Evolutionary conservation across 495 filamentous ascomycete species (phyloP).

Genomic region (Chaetomidium leptoderma): DNA sequence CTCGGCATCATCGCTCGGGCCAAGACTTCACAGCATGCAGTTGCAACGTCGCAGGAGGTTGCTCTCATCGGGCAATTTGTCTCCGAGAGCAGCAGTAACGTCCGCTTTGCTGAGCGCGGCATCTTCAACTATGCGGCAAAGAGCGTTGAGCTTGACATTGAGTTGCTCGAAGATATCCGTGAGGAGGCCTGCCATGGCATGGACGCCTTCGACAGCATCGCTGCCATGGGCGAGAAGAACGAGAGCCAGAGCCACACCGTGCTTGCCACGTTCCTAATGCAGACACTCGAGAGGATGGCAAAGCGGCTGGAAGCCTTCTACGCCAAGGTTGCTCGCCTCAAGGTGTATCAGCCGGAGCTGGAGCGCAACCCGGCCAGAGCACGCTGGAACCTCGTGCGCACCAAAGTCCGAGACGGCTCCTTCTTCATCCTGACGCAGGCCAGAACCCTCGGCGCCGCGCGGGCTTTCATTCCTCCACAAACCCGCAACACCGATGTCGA

Average conservation of each 20-base stretch:
- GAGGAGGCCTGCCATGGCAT: slow-evolving; percentile 49
- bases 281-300: slow-evolving; percentile 47
- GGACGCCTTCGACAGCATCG: slow-evolving; percentile 47
- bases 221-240: slow-evolving; percentile 22
- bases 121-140: slow-evolving; percentile 46
- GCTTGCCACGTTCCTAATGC: slow-evolving; percentile 43
- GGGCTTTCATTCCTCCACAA: slow-evolving; percentile 30
- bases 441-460: slow-evolving; percentile 33
- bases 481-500: slow-evolving; percentile 30
- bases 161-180: slow-evolving; percentile 47
- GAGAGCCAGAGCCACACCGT: slow-evolving; percentile 36
- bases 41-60: slow-evolving; percentile 42
- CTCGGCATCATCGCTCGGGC: slow-evolving; percentile 47
- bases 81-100: slow-evolving; percentile 35
- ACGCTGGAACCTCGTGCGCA: slow-evolving; percentile 44
- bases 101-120: slow-evolving; percentile 45
- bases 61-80: slow-evolving; percentile 47
- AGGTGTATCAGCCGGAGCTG: slow-evolving; percentile 43
- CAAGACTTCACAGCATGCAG: slow-evolving; percentile 42
- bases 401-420: slow-evolving; percentile 43
- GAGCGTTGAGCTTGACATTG: slow-evolving; percentile 45
- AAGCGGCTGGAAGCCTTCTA: slow-evolving; percentile 47
- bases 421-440: slow-evolving; percentile 45
- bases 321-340: slow-evolving; percentile 41
- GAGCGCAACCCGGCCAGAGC: slow-evolving; percentile 47